Evolutionary conservation across 345 rosid species (phyloP).

Genomic region (Diplotaxis tenuifolia): DNA sequence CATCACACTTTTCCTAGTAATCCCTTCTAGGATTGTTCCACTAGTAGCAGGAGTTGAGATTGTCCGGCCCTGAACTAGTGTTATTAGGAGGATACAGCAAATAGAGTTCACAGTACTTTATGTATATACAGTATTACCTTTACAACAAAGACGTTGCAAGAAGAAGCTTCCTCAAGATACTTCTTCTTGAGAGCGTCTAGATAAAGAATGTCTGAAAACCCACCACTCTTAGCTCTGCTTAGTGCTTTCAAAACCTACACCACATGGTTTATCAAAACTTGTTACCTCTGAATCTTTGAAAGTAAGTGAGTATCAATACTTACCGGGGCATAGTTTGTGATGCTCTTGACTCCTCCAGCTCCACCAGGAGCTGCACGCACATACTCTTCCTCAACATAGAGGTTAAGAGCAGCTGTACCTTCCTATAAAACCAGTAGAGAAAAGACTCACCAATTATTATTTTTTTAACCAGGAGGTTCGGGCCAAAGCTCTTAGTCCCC

Average conservation of each 20-base stretch:
- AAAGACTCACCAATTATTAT: neutral
- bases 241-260: slow-evolving; percentile 82
- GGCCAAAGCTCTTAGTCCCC: too few species aligned
- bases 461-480: too few species aligned
- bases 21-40: slow-evolving; percentile 45
- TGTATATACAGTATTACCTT: slow-evolving; percentile 32
- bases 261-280: slow-evolving; percentile 10
- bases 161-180: slow-evolving; percentile 88
- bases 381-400: slow-evolving; percentile 46
- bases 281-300: neutral
- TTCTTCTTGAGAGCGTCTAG: slow-evolving; percentile 82
- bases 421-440: slow-evolving; percentile 33
- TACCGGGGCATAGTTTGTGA: slow-evolving; percentile 41
- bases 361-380: slow-evolving; percentile 71
- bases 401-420: slow-evolving; percentile 35
- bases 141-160: slow-evolving; percentile 88
- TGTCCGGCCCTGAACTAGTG: slow-evolving; percentile 28
- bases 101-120: neutral
- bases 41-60: slow-evolving; percentile 41
- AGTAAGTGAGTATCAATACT: slow-evolving; percentile 6
- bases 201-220: slow-evolving; percentile 89
- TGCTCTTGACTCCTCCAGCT: slow-evolving; percentile 76
- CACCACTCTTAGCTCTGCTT: slow-evolving; percentile 76
- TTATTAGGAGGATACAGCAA: neutral
- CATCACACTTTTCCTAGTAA: slow-evolving; percentile 44